phyloP scores from a whole-genome alignment of 495 filamentous ascomycete genomes.

The Penicillium samsonianum region DNA sequence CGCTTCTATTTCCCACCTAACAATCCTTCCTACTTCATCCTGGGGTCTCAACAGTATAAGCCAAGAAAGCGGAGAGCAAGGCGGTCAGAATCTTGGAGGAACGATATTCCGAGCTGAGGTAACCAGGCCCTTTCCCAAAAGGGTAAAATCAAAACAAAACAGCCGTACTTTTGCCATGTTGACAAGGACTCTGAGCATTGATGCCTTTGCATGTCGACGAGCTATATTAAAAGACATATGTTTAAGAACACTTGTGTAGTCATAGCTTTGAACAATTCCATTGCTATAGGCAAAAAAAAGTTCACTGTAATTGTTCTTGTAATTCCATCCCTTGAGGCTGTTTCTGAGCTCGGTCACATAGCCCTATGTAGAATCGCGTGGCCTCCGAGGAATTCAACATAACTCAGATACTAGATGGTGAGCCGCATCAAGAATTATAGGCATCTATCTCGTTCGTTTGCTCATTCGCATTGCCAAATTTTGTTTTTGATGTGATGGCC shows the following conservation, averaged over 20 bases:
- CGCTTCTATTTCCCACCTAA: background rate
- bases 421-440: background rate
- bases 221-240: background rate
- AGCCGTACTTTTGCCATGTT: background rate
- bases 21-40: background rate
- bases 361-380: constrained; percentile 19
- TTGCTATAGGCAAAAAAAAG: background rate
- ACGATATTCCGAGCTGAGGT: constrained; percentile 5
- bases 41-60: background rate
- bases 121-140: constrained; percentile 18
- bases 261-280: background rate
- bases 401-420: constrained; percentile 2
- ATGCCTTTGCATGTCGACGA: background rate
- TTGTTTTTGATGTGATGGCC: constrained; percentile 31
- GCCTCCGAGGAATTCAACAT: constrained; percentile 20
- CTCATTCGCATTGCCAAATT: background rate
- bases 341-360: constrained; percentile 10
- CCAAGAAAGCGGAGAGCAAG: constrained; percentile 9
- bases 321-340: constrained; percentile 23
- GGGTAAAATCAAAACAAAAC: constrained; percentile 43
- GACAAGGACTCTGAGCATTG: background rate
- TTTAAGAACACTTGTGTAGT: background rate
- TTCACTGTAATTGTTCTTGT: background rate
- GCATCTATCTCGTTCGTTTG: background rate
- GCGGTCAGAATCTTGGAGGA: background rate